These are phyloP conservation scores for Parasitella parasitica DNA, from an alignment of 371 early-diverging fungal species.

Conservation along the genomic window DNA sequence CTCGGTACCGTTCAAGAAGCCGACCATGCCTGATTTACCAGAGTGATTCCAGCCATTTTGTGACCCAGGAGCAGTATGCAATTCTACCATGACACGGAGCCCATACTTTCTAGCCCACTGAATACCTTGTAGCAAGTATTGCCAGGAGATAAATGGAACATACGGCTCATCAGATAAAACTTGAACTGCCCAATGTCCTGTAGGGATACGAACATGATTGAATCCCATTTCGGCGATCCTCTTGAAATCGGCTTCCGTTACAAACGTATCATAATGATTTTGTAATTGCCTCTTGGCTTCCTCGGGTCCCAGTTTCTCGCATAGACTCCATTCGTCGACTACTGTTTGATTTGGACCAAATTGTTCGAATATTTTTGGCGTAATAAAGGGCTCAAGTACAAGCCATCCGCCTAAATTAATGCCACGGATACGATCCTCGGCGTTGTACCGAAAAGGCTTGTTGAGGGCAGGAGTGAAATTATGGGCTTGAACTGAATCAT, in stretches of 20 bases:
- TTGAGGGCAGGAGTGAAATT: conserved; percentile 42
- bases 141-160: conserved; percentile 54
- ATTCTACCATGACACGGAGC: conserved; percentile 71
- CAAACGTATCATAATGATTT: conserved; percentile 66
- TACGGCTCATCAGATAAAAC: conserved; percentile 51
- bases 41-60: conserved; percentile 82
- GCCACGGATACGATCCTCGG: conserved; percentile 61
- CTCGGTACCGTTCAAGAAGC: conserved; percentile 49
- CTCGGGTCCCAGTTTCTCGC: conserved; percentile 55
- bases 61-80: conserved; percentile 78
- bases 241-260: conserved; percentile 70
- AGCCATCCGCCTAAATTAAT: conserved; percentile 77
- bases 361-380: conserved; percentile 70
- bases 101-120: conserved; percentile 71
- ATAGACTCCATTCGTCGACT: conserved; percentile 70
- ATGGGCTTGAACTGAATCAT: conserved; percentile 38
- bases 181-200: conserved; percentile 73
- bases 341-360: conserved; percentile 3
- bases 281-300: conserved; percentile 53
- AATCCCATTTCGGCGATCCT: conserved; percentile 63
- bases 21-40: conserved; percentile 47
- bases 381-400: conserved; percentile 74
- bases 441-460: conserved; percentile 55
- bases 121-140: conserved; percentile 59
- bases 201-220: conserved; percentile 76